Conservation (phyloP, 1,284 basidiomycete genomes). For the Flammula alnicola region DNA sequence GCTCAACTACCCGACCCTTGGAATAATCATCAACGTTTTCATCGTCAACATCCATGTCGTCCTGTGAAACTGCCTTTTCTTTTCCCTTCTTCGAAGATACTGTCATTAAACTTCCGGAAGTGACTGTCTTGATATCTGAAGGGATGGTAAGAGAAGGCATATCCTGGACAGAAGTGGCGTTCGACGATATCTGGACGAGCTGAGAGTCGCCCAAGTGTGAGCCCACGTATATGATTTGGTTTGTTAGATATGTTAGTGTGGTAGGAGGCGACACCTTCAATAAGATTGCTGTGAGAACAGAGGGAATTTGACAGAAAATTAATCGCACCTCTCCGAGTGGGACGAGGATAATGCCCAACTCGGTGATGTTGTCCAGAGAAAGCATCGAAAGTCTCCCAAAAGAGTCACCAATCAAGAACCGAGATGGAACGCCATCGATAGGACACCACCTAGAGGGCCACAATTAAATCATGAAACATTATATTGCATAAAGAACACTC, state of each 20-base stretch:
- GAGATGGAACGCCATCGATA: conserved; percentile 46
- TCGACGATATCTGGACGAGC: conserved; percentile 62
- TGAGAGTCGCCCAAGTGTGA: conserved; percentile 87
- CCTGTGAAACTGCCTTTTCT: conserved; percentile 34
- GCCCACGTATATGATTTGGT: conserved; percentile 78
- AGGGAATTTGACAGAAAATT: background rate
- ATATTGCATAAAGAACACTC: conserved; percentile 29
- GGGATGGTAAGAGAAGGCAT: conserved; percentile 56
- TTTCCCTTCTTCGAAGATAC: conserved; percentile 38
- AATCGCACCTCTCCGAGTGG: conserved; percentile 72
- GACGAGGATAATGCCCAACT: conserved; percentile 58
- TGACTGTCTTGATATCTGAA: conserved; percentile 44
- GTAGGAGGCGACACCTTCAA: conserved; percentile 76
- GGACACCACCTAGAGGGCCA: conserved; percentile 49
- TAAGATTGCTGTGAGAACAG: conserved; percentile 2
- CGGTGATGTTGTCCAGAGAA: conserved; percentile 51
- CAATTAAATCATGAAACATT: background rate
- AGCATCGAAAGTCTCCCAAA: conserved; percentile 77
- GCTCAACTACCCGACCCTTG: conserved; percentile 55
- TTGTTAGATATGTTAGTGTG: conserved; percentile 77
- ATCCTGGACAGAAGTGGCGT: conserved; percentile 47
- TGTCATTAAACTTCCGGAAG: conserved; percentile 34
- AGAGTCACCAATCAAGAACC: conserved; percentile 77
- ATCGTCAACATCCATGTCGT: conserved; percentile 36
- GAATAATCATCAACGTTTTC: conserved; percentile 28